Evolutionary conservation across 106 monocot genomes (phyloP).

Genomic region (Cymbidium sinense): DNA sequence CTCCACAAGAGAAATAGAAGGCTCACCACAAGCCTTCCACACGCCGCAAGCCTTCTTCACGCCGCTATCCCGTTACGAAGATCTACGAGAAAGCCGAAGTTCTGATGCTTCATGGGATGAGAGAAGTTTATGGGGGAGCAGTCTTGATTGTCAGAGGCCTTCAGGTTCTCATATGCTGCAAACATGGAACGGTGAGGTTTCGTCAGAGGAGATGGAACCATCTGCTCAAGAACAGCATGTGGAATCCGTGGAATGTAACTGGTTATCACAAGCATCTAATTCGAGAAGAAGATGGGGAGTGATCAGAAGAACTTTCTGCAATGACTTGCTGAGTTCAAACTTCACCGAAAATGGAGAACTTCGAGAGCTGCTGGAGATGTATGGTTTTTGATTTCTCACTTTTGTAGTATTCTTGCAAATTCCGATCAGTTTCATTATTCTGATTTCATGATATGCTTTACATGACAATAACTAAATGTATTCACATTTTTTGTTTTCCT

Average conservation of each 20-base stretch:
- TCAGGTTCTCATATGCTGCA: slow-evolving; percentile 10
- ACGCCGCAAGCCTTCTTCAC: too few species aligned
- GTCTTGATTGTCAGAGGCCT: not conserved
- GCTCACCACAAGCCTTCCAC: slow-evolving; percentile 6
- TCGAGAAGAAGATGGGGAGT: slow-evolving; percentile 19
- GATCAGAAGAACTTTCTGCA: not conserved
- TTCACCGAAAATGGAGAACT: slow-evolving; percentile 41
- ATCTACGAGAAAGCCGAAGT: slow-evolving; percentile 20
- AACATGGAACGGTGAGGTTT: slow-evolving; percentile 17
- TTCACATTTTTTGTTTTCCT: too few species aligned
- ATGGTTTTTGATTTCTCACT: too few species aligned
- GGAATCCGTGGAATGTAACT: not conserved
- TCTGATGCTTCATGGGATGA: slow-evolving; percentile 33
- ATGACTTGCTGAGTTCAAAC: slow-evolving; percentile 10
- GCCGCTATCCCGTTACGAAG: slow-evolving; percentile 18
- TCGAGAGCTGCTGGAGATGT: slow-evolving; percentile 47
- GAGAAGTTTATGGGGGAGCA: not conserved
- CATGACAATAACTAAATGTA: too few species aligned
- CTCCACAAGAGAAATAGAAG: slow-evolving; percentile 7
- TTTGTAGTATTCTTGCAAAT: not conserved
- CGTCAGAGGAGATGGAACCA: slow-evolving; percentile 19
- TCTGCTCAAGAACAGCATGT: slow-evolving; percentile 1
- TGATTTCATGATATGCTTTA: too few species aligned
- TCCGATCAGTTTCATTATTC: not conserved
- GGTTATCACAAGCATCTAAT: slow-evolving; percentile 22